Percentiles rank a stretch among this genome's conserved stretches.
phyloP scores from a whole-genome alignment of 75 land plant species.

The Adiantum capillusveneris region DNA sequence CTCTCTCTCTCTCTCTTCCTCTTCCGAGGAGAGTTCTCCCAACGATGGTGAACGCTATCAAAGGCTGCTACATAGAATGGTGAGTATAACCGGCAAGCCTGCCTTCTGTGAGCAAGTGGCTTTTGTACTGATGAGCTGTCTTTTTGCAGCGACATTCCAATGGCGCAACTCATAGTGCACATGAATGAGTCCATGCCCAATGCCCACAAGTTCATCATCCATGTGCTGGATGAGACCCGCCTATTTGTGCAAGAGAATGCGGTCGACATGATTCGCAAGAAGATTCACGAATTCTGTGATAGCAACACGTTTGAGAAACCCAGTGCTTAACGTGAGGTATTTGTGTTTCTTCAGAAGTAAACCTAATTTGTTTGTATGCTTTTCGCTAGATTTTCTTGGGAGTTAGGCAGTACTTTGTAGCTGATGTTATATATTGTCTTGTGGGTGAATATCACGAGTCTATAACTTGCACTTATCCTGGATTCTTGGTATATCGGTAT shows the following conservation, averaged over 20 bases:
- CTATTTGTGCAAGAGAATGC: constrained; percentile 75
- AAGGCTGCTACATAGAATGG: constrained; percentile 41
- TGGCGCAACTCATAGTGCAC: constrained; percentile 78
- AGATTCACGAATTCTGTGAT: constrained; percentile 65
- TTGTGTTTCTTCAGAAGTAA: no score
- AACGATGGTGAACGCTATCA: constrained; percentile 49
- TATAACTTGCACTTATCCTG: no score
- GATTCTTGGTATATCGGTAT: no score
- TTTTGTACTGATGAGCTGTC: background rate
- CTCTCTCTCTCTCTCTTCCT: no score
- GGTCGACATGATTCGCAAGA: constrained; percentile 53
- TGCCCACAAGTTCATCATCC: constrained; percentile 69
- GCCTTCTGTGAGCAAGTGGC: no score
- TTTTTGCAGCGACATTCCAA: constrained; percentile 71
- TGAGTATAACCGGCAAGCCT: background rate
- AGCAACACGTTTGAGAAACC: constrained; percentile 82
- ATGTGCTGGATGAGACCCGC: constrained; percentile 61
- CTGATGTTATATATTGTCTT: no score
- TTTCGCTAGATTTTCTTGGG: no score
- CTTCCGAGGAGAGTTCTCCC: no score
- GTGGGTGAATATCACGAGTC: no score
- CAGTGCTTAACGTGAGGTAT: background rate
- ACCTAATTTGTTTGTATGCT: no score
- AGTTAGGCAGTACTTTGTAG: no score
- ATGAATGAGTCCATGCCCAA: constrained; percentile 56